These are phyloP conservation scores for Globomyces pollinis-pini DNA, from an alignment of 192 early-diverging fungal species.

Conservation along the genomic window DNA sequence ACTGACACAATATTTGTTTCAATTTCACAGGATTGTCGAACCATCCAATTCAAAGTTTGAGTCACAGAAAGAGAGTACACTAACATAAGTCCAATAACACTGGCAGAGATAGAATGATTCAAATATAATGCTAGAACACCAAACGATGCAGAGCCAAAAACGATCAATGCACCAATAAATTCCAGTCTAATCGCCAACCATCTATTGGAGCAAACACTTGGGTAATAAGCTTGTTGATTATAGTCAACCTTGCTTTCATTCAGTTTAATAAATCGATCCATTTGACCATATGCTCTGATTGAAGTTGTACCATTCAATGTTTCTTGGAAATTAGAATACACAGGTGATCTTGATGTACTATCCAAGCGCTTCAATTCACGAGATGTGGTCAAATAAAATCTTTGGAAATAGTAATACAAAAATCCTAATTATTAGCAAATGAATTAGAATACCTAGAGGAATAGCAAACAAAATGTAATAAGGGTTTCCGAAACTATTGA, in stretches of 20 bases:
- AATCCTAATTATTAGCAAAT: conserved; percentile 17
- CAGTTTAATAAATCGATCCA: conserved; percentile 53
- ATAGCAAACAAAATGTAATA: conserved; percentile 40
- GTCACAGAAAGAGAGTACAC: conserved; percentile 67
- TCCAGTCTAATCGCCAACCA: conserved; percentile 68
- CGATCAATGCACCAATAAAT: conserved; percentile 67
- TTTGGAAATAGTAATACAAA: conserved; percentile 45
- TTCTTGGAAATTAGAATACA: conserved; percentile 53
- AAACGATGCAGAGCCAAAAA: conserved; percentile 70
- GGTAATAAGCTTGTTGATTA: conserved; percentile 74
- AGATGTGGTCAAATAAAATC: conserved; percentile 44
- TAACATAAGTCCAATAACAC: conserved; percentile 44
- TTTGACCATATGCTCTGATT: conserved; percentile 52
- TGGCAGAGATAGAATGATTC: conserved; percentile 33
- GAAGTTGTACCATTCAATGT: conserved; percentile 45
- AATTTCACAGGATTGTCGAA: conserved; percentile 79
- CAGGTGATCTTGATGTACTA: conserved; percentile 42
- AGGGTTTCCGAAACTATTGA: conserved; percentile 41
- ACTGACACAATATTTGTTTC: conserved; percentile 65
- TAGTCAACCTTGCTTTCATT: conserved; percentile 67
- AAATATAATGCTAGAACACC: conserved; percentile 56
- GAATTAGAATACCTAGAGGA: conserved; percentile 31
- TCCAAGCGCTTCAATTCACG: conserved; percentile 55
- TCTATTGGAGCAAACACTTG: conserved; percentile 54
- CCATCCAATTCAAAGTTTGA: conserved; percentile 79